These are phyloP conservation scores for Amphicarpaea edgeworthii DNA, from an alignment of 306 rosid genomes.

Conservation along the genomic window DNA sequence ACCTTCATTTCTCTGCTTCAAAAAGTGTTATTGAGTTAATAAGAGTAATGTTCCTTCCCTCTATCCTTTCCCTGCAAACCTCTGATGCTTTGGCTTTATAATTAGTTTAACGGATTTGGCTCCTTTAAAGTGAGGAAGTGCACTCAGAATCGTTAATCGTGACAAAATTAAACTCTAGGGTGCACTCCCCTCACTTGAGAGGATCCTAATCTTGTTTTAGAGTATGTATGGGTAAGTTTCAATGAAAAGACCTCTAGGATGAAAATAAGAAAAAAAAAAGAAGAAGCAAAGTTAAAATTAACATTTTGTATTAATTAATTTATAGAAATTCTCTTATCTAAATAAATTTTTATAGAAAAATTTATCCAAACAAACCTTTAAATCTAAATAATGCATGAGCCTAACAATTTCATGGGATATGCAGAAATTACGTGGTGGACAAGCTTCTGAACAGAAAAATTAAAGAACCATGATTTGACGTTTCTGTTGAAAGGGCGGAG, in stretches of 20 bases:
- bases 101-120: not conserved
- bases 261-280: too few relatives aligned
- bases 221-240: too few relatives aligned
- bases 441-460: conserved; percentile 85
- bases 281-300: too few relatives aligned
- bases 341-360: too few relatives aligned
- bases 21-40: conserved; percentile 85
- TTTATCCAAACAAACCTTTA: too few relatives aligned
- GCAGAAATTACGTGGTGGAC: conserved; percentile 90
- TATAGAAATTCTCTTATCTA: too few relatives aligned
- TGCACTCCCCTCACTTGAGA: not conserved
- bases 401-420: conserved; percentile 41
- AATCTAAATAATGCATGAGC: conserved; percentile 5
- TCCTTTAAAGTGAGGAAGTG: not conserved
- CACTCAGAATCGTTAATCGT: not conserved
- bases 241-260: too few relatives aligned
- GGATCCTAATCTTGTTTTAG: not conserved
- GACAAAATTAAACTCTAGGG: not conserved
- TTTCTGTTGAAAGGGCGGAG: conserved; percentile 74
- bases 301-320: too few relatives aligned
- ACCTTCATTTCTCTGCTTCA: conserved; percentile 95
- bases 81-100: conserved; percentile 6
- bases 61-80: conserved; percentile 23
- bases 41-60: conserved; percentile 60
- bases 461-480: conserved; percentile 80